phyloP scores from a whole-genome alignment of 495 filamentous ascomycete genomes.

The Letharia columbiana region DNA sequence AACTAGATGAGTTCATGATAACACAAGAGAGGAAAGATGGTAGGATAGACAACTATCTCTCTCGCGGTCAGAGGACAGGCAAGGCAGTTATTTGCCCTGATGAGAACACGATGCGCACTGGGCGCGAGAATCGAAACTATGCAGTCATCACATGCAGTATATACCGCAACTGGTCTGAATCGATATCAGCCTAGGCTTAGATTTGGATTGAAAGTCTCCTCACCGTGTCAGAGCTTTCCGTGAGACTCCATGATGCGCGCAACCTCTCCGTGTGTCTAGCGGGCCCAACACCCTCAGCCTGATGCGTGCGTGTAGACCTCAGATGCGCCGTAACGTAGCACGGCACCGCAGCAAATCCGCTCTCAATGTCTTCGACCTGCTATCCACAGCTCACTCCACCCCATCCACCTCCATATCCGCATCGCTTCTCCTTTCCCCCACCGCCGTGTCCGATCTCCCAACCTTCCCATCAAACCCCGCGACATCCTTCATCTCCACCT shows the following conservation, averaged over 20 bases:
- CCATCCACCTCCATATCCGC: slow-evolving; percentile 15
- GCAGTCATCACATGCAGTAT: neutral
- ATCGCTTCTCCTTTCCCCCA: neutral
- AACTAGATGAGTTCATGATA: neutral
- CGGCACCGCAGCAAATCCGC: neutral
- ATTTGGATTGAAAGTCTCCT: neutral
- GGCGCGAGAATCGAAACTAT: neutral
- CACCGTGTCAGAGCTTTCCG: neutral
- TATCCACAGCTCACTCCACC: neutral
- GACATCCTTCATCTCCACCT: slow-evolving; percentile 27
- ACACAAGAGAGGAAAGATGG: neutral
- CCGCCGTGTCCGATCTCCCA: neutral
- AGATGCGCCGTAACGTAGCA: neutral
- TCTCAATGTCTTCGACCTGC: neutral
- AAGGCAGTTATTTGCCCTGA: too few species aligned
- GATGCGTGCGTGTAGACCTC: too few species aligned
- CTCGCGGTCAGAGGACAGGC: too few species aligned
- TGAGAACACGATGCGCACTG: neutral
- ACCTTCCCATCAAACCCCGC: slow-evolving; percentile 3
- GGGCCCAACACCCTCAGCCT: neutral
- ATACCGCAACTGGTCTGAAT: neutral
- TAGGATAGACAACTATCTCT: too few species aligned
- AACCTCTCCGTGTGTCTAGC: neutral
- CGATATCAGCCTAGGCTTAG: neutral
- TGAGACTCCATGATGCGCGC: neutral